These are phyloP conservation scores for Punctularia strigosozonata DNA, from an alignment of 768 basidiomycete genomes.

Conservation along the genomic window DNA sequence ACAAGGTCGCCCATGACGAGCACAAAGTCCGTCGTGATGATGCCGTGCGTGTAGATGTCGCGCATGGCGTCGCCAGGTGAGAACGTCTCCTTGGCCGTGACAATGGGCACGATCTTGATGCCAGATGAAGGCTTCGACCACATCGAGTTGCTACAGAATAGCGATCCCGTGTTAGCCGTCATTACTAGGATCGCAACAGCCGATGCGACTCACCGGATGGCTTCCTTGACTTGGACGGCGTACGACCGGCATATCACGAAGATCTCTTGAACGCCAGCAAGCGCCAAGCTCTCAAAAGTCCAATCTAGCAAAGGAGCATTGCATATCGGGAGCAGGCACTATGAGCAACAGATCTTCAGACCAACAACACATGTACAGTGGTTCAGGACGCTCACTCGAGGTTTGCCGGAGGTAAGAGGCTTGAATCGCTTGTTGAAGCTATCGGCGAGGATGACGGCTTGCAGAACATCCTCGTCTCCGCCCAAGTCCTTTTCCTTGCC, in stretches of 20 bases:
- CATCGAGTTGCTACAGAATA: conserved; percentile 52
- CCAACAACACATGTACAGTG: not conserved
- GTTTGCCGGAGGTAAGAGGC: conserved; percentile 79
- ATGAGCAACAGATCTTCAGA: conserved; percentile 5
- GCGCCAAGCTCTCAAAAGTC: conserved; percentile 90
- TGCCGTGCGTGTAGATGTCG: conserved; percentile 84
- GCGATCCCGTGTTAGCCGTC: conserved; percentile 6
- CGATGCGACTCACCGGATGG: conserved; percentile 54
- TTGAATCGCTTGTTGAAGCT: conserved; percentile 91
- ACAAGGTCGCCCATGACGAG: conserved; percentile 88
- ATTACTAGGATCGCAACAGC: conserved; percentile 2
- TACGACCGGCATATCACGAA: conserved; percentile 93
- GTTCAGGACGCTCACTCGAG: conserved; percentile 47
- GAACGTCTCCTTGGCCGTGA: conserved; percentile 78
- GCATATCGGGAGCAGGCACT: conserved; percentile 91
- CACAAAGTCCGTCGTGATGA: conserved; percentile 86
- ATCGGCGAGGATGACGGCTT: conserved; percentile 93
- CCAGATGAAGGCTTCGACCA: conserved; percentile 75
- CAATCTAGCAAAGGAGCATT: conserved; percentile 90
- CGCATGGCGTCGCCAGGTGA: conserved; percentile 89
- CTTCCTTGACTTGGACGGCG: conserved; percentile 73
- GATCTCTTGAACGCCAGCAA: conserved; percentile 94
- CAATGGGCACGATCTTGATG: conserved; percentile 74
- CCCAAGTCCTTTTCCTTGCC: conserved; percentile 55
- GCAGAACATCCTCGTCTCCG: conserved; percentile 77